A percentile compares a stretch with the other conserved stretches of the same genome.
phyloP scores from a whole-genome alignment of 306 rosid genomes.

The Glycine soja region DNA sequence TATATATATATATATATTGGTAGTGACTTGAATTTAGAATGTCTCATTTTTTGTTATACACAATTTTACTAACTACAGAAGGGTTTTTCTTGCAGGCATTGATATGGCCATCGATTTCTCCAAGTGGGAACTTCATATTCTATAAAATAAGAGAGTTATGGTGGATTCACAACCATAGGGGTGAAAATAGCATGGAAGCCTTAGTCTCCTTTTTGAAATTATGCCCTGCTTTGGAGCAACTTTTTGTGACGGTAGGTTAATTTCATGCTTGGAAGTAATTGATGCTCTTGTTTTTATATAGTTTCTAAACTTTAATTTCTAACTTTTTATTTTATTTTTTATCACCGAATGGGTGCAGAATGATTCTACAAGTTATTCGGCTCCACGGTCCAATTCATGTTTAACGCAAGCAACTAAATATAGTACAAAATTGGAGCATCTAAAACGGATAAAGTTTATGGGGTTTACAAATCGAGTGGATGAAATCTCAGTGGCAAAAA shows the following conservation, averaged over 20 bases:
- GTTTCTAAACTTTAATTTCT: background rate
- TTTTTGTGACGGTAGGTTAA: constrained; percentile 57
- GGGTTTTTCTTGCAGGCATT: constrained; percentile 55
- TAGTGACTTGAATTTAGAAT: too few species aligned
- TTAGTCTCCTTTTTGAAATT: constrained; percentile 63
- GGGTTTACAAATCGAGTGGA: constrained; percentile 56
- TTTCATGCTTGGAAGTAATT: background rate
- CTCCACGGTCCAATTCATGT: constrained; percentile 20
- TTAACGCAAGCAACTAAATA: constrained; percentile 38
- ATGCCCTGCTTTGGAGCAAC: constrained; percentile 74
- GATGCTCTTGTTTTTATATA: background rate
- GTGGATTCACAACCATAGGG: constrained; percentile 66
- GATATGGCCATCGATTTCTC: constrained; percentile 72
- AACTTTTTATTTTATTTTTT: background rate
- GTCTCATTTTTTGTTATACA: background rate
- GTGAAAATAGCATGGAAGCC: constrained; percentile 53
- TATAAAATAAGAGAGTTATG: constrained; percentile 69
- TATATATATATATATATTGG: too few species aligned
- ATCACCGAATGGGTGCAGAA: constrained; percentile 49
- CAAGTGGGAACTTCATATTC: constrained; percentile 62
- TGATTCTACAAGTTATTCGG: constrained; percentile 52
- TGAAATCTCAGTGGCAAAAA: constrained; percentile 49
- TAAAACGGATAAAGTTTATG: constrained; percentile 57
- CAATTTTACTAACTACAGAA: background rate
- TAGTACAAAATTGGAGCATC: constrained; percentile 48